A percentile compares a stretch with the other conserved stretches of the same genome.
Conservation (phyloP, 2,329 filamentous ascomycete species). For the Fonsecaea pedrosoi region DNA sequence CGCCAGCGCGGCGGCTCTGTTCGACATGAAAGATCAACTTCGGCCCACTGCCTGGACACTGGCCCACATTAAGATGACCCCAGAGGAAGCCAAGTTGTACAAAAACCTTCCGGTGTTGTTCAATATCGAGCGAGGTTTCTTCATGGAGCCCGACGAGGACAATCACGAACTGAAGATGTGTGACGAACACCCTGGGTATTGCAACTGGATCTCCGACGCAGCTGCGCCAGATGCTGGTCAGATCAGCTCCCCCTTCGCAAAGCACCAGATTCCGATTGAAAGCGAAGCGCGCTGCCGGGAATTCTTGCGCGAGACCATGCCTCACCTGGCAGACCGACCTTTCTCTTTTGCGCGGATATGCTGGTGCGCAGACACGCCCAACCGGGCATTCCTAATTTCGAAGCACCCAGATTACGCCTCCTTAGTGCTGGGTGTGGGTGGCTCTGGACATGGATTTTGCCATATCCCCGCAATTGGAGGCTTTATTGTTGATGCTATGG, state of each 20-base stretch:
- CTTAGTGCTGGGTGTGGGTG: constrained; percentile 58
- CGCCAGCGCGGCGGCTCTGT: constrained; percentile 49
- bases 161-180: constrained; percentile 49
- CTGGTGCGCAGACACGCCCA: constrained; percentile 64
- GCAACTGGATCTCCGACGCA: constrained; percentile 51
- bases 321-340: constrained; percentile 57
- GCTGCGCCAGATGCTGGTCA: constrained; percentile 40
- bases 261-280: constrained; percentile 53
- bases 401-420: constrained; percentile 54
- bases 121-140: constrained; percentile 57
- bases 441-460: constrained; percentile 62
- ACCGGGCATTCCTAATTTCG: constrained; percentile 61
- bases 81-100: constrained; percentile 52
- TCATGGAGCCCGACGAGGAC: constrained; percentile 56
- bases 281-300: constrained; percentile 56
- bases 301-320: constrained; percentile 61
- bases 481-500: constrained; percentile 58
- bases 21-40: constrained; percentile 56
- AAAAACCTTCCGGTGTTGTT: constrained; percentile 54
- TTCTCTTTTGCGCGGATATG: constrained; percentile 61
- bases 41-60: constrained; percentile 56
- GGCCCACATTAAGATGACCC: constrained; percentile 53
- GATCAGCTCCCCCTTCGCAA: constrained; percentile 52
- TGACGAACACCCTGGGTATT: constrained; percentile 65
- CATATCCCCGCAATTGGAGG: constrained; percentile 60